Percentiles rank a stretch among this genome's conserved stretches.
Evolutionary conservation across 2,329 filamentous ascomycete genomes (phyloP).

Genomic region (Sporothrix protearum): DNA sequence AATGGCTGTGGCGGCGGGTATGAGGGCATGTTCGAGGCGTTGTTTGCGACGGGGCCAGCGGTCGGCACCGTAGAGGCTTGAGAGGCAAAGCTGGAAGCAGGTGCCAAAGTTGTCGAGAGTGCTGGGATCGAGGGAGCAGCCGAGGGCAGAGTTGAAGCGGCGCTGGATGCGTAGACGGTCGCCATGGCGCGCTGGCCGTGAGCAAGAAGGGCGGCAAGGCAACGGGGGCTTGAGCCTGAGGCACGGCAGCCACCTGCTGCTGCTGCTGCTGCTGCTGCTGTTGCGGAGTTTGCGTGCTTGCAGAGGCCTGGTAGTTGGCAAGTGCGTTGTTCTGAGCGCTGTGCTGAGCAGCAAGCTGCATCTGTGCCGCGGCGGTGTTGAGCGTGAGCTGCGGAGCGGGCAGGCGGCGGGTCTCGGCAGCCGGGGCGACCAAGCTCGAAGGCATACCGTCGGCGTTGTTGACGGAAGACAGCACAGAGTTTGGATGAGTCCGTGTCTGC

Average conservation of each 20-base stretch:
- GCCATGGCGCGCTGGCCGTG: constrained; percentile 68
- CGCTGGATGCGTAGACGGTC: constrained; percentile 64
- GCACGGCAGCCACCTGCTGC: constrained; percentile 20
- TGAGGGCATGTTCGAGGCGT: constrained; percentile 24
- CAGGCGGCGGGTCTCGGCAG: constrained; percentile 47
- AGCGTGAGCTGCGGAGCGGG: constrained; percentile 70
- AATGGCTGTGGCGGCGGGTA: constrained; percentile 35
- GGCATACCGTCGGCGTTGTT: too few species aligned
- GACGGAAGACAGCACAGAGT: not conserved
- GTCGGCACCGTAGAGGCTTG: constrained; percentile 19
- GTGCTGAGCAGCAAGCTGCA: not conserved
- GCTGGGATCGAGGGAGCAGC: constrained; percentile 35
- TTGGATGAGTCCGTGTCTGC: not conserved
- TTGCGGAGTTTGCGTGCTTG: not conserved
- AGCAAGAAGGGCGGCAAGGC: constrained; percentile 62
- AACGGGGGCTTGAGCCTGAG: constrained; percentile 43
- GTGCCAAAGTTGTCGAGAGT: constrained; percentile 24
- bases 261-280: not conserved
- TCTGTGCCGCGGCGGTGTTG: constrained; percentile 45
- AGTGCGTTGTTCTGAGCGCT: too few species aligned
- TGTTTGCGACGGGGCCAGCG: constrained; percentile 11
- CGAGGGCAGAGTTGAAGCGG: constrained; percentile 35
- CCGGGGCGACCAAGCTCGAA: not conserved
- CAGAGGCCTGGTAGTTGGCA: not conserved
- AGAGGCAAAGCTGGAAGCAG: not conserved